Base-by-base conservation (phyloP, 2,329 filamentous ascomycete genomes). In the Neofusicoccum parvum region DNA sequence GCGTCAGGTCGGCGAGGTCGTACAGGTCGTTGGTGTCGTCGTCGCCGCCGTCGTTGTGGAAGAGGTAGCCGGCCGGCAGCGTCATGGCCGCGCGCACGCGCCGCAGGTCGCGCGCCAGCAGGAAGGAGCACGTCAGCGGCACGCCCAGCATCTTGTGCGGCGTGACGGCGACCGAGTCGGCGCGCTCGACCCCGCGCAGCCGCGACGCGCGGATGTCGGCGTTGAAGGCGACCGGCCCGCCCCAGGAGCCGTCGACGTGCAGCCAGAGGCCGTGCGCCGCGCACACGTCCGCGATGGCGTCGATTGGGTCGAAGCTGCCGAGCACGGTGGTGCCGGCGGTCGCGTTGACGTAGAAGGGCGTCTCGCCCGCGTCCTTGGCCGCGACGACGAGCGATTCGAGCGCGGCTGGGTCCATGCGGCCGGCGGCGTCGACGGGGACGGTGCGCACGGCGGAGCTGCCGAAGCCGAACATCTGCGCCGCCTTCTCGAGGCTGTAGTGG, bases 121-220 rank as follows among this genome's bases (percentile, higher is more conserved):
- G 85, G 80, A 96, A 97, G 0, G 90, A 94, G 80, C 94, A 98
- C 0, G 94, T 97, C 46, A 96, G 81, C 0, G 95, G 94, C 2
- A 92, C 91, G 66, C 92, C 92, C 74, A 98, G 86, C 95, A 98
- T 98, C 81, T 98, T 98, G 81, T 99, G 95, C 65, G 95, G 94
- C 78, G 96, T 98, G 64, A 97, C 86, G 1, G 93, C 92, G 45
- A 98, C 82, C 14, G 88, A 92, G 78, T 97, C 86, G 10, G 94
- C 95, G 46, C 90, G 83, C 50, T 93, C 84, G 2, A 86, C 82
- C 14, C 94, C 94, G 1, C 81, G 76, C 10, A 98, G 80, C 74
- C 92, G 91, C 63, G 80, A 71, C 51, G 80, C 81, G 49, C 91
- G 69, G n/a, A 83, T 72, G 0, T 88, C 91, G 79, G 64, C 14